phyloP scores from a whole-genome alignment of 495 filamentous ascomycete genomes.

The Diplogelasinospora grovesii region DNA sequence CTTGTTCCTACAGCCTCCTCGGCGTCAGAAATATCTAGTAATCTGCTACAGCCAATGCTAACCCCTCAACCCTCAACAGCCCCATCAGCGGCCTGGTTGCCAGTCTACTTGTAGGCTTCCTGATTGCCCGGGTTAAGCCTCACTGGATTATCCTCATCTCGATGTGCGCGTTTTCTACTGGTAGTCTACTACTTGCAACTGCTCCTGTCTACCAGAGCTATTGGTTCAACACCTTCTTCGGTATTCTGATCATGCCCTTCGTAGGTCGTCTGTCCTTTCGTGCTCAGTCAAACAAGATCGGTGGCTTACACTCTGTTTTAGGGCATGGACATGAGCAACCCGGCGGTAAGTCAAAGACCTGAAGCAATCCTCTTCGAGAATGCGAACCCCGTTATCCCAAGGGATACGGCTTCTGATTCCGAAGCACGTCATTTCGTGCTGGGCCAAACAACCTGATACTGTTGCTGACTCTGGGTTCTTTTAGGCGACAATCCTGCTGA shows the following conservation, averaged over 20 bases:
- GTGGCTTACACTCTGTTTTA: neutral
- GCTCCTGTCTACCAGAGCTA: conserved; percentile 45
- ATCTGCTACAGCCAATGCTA: too few species aligned
- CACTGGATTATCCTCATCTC: conserved; percentile 45
- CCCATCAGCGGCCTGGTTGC: conserved; percentile 30
- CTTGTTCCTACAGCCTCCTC: too few species aligned
- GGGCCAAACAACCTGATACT: too few species aligned
- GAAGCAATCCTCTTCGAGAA: too few species aligned
- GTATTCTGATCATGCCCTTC: conserved; percentile 48
- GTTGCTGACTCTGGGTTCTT: conserved; percentile 17
- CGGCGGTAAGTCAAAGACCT: conserved; percentile 12
- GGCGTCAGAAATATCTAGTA: too few species aligned
- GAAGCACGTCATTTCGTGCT: too few species aligned
- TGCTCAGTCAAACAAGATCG: neutral
- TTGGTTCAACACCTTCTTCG: conserved; percentile 56
- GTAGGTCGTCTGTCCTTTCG: conserved; percentile 15
- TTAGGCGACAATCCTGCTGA: conserved; percentile 47
- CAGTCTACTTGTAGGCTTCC: conserved; percentile 37
- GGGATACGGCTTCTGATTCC: too few species aligned
- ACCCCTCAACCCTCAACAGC: too few species aligned
- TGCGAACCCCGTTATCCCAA: too few species aligned
- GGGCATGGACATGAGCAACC: conserved; percentile 43
- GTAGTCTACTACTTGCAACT: conserved; percentile 40
- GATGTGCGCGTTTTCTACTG: conserved; percentile 41
- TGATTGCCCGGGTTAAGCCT: conserved; percentile 38